Evolutionary conservation across 2,329 filamentous ascomycete species (phyloP), one percentile per base, ranked within the genome.

Genomic region (Verticillium dahliae): DNA sequence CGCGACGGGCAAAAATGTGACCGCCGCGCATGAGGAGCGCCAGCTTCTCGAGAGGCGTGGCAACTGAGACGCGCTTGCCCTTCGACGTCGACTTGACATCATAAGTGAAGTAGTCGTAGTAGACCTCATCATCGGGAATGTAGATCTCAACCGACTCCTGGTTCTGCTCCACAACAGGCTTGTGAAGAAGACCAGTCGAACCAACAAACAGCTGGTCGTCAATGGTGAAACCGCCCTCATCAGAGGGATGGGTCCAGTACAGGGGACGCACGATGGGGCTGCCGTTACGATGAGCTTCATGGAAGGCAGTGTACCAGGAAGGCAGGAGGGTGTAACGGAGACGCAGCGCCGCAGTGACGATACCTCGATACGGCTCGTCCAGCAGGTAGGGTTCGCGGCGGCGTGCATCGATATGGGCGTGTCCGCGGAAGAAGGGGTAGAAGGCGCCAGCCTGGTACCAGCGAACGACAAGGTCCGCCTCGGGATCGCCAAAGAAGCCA

Each of bases 401-500:
- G 56, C 95, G 91, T 45, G 95, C 90, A 71, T 99, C 95, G 63
- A 98, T 98, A 75, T 99, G 95, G 6, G 95, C 95, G 73, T 99
- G 95, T 1, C 87, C 95, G 64, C 95, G 91, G 90, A 98, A 96
- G 81, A 98, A 99, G 7, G 95, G 95, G 74, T 98, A 98, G 81
- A 96, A 99, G 61, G 91, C 91, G 65, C 95, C 95, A 38, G 93
- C 87, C 76, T 99, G 95, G 76, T 97, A 99, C 95, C 95, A 99
- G 45, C 95, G 88, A 11, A 91, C 90, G 68, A 96, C 83, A 27
- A 99, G 85, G 63, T 99, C 94, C 71, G 93, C 93, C 69, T 90
- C 90, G 0, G 95, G 95, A 76, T 99, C 97, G 61, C 95, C 94
- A 70, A 99, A 99, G 83, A 99, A 99, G 34, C 95, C 95, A 62